Evolutionary conservation across 805 yeast genomes (phyloP), one percentile per base, ranked within the genome.

Genomic region (Cyberlindnera mrakii): DNA sequence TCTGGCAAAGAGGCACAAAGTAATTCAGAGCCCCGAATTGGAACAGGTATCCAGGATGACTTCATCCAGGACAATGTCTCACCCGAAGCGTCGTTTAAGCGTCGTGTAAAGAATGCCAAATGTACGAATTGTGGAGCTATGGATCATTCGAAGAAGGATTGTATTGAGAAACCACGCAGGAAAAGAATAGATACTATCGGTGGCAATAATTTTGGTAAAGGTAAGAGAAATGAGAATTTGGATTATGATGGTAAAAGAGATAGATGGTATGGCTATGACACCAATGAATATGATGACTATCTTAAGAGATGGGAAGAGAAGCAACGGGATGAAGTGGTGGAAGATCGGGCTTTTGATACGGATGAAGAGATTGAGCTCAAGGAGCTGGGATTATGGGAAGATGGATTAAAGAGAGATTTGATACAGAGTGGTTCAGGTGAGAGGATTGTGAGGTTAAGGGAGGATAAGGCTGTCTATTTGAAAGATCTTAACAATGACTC

Each of bases 401-500:
- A 47, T 6, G 33, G 34, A 2, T 13, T 42, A 4, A 38, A 38
- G 27, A 31, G 27, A 9, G 44, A 39, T 17, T n/a, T 17, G 11
- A 17, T n/a, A 4, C n/a, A 20, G 20, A 16, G 35, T 2, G 62
- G 57, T 66, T 31, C 18, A 18, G 20, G 27, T 14, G 72, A 59
- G 57, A 67, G 65, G 41, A 60, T 75, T 8, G 72, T 84, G 0
- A 64, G 96, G 39, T 77, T 84, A 29, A 59, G 90, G 42, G 84
- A 80, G 47, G 96, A 88, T 55, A 78, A 78, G 33, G 95, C 96
- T n/a, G 62, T 77, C 48, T 78, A 87, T 67, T 55, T 77, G 53
- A 65, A 77, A 56, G 71, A 80, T 35, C 63, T 76, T 10, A 41
- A 52, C 6, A 66, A 70, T 47, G 68, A 63, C 23, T 72, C 69